Evolutionary conservation across 306 rosid species (phyloP).

Genomic region (Rosa chinensis): DNA sequence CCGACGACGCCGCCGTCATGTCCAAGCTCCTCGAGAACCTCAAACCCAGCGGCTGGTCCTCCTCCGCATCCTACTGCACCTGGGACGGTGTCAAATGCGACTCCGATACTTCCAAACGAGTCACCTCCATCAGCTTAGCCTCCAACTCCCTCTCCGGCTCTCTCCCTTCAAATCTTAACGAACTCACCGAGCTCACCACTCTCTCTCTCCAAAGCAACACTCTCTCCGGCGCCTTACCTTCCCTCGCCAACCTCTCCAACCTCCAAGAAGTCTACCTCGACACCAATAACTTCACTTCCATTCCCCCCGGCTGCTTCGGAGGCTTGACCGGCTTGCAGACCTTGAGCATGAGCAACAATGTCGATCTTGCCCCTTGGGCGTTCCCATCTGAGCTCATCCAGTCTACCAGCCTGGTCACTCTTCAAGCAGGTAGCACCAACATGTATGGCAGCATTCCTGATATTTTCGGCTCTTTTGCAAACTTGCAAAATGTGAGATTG

Average conservation of each 20-base stretch:
- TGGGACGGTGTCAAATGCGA: slow-evolving; percentile 69
- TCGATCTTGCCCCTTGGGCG: slow-evolving; percentile 42
- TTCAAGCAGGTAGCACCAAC: slow-evolving; percentile 41
- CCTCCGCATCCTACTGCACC: slow-evolving; percentile 33
- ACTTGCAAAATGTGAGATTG: slow-evolving; percentile 51
- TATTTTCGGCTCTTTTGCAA: slow-evolving; percentile 43
- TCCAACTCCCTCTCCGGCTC: slow-evolving; percentile 55
- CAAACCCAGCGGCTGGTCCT: slow-evolving; percentile 54
- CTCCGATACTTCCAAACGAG: slow-evolving; percentile 35
- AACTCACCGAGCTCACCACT: slow-evolving; percentile 54
- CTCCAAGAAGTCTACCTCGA: slow-evolving; percentile 43
- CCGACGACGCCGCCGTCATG: slow-evolving; percentile 65
- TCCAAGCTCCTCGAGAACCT: slow-evolving; percentile 36
- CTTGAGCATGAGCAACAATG: slow-evolving; percentile 42
- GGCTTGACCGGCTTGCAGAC: slow-evolving; percentile 50
- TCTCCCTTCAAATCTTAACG: slow-evolving; percentile 65
- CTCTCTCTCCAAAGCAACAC: slow-evolving; percentile 58
- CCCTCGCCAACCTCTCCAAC: slow-evolving; percentile 49
- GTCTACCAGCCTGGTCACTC: slow-evolving; percentile 34
- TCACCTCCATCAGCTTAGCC: slow-evolving; percentile 47
- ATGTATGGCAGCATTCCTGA: slow-evolving; percentile 56
- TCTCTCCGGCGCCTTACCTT: slow-evolving; percentile 58
- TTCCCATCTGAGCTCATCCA: slow-evolving; percentile 51
- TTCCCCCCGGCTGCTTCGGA: slow-evolving; percentile 36
- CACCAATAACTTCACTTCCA: slow-evolving; percentile 61